Percentiles rank a stretch among this genome's conserved stretches.
Conservation (phyloP, 2,329 filamentous ascomycete species). For the Metarhizium anisopliae region DNA sequence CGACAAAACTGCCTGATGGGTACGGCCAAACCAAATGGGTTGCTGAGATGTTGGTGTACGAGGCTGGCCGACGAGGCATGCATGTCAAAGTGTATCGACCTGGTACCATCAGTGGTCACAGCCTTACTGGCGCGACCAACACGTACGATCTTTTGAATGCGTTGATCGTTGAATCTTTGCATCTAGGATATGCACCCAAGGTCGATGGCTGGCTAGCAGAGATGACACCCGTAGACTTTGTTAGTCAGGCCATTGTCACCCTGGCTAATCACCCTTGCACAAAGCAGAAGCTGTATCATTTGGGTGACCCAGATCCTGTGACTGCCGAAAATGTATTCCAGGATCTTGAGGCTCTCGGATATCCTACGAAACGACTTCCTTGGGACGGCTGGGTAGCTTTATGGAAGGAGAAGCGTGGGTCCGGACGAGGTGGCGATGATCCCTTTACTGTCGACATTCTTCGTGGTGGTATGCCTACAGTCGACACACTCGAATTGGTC, state of each 20-base stretch:
- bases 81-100: constrained; percentile 64
- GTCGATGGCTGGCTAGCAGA: constrained; percentile 70
- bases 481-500: constrained; percentile 60
- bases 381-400: constrained; percentile 69
- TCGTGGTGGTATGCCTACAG: constrained; percentile 69
- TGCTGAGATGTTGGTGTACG: constrained; percentile 63
- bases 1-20: constrained; percentile 59
- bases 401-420: constrained; percentile 63
- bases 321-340: constrained; percentile 58
- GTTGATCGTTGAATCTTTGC: constrained; percentile 66
- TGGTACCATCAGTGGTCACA: constrained; percentile 73
- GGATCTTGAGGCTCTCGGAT: constrained; percentile 57
- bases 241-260: constrained; percentile 64
- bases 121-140: constrained; percentile 64
- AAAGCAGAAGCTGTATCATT: constrained; percentile 60
- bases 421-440: constrained; percentile 55
- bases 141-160: constrained; percentile 71
- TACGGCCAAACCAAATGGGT: constrained; percentile 80
- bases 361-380: constrained; percentile 53
- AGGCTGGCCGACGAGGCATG: constrained; percentile 59
- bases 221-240: constrained; percentile 79
- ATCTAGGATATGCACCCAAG: constrained; percentile 60
- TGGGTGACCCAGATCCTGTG: constrained; percentile 64
- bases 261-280: constrained; percentile 55
- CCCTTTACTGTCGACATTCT: constrained; percentile 73